Evolutionary conservation across 306 rosid genomes (phyloP), one percentile per base, ranked within the genome.

Genomic region (Prunus armeniaca): DNA sequence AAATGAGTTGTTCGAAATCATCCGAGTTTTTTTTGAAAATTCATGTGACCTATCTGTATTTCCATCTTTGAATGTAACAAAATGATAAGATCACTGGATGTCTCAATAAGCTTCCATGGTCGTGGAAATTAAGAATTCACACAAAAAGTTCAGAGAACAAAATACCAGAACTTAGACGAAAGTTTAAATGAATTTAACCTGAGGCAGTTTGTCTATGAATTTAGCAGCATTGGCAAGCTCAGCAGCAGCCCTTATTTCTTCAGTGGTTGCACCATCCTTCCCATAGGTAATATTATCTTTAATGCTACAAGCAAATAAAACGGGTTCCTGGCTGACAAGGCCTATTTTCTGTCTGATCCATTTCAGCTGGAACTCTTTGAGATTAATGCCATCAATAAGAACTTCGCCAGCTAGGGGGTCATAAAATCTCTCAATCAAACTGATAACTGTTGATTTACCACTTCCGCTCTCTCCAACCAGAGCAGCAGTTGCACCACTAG

Each of bases 401-500:
- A 93, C 89, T 83, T 88, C 85, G 51, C 98, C 96, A 19, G 83
- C 77, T 24, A 81, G 89, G 8, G 96, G 98, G 78, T 93, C 98
- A 84, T 93, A 93, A 76, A 89, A 93, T 79, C 98, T 87, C 86
- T 93, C 93, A 34, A 91, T 84, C 83, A 93, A 82, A 85, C 91
- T 86, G 71, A 91, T 67, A 20, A 93, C 85, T 0, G 98, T 91
- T 12, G 98, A 89, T 77, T 93, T 93, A 4, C 98, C 98, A 83
- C 98, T 90, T 34, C 96, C 98, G 55, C 98, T 93, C 69, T 93
- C 87, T 32, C 97, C 97, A 41, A 93, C 98, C 82, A 93, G 80
- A 71, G 98, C 96, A 49, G 81, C 76, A 38, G 92, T 90, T 28
- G 82, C 83, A 30, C 97, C 97, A 47, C 91, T 87, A 19, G 92